A percentile compares a stretch with the other conserved stretches of the same genome.
phyloP scores from a whole-genome alignment of 257 asterid genomes.

The Hygrophila difformis region DNA sequence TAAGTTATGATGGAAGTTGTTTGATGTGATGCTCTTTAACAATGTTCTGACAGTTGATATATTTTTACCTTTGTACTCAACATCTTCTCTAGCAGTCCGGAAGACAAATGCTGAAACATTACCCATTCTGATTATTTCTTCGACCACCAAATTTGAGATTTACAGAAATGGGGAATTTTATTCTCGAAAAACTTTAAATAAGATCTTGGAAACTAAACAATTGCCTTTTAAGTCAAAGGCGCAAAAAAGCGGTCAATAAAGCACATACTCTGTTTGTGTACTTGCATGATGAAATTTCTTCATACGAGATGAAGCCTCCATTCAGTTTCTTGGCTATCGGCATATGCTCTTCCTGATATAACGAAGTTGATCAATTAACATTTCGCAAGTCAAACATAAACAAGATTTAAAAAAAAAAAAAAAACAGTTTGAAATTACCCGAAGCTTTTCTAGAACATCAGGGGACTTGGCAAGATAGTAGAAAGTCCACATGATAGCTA shows the following conservation, averaged over 20 bases:
- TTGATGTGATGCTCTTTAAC: not conserved
- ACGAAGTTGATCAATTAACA: not conserved
- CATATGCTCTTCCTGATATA: constrained; percentile 40
- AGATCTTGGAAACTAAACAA: too few relatives aligned
- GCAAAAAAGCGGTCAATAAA: not conserved
- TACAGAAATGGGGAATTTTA: too few relatives aligned
- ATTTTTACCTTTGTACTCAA: constrained; percentile 35
- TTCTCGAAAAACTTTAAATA: too few relatives aligned
- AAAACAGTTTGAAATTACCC: constrained; percentile 30
- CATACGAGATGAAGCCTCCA: constrained; percentile 39
- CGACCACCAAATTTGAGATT: constrained; percentile 39
- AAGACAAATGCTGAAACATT: constrained; percentile 29
- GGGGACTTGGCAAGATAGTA: constrained; percentile 38
- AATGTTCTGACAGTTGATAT: not conserved
- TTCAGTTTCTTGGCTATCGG: constrained; percentile 20
- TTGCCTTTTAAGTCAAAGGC: not conserved
- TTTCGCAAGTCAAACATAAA: not conserved
- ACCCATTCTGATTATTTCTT: constrained; percentile 46
- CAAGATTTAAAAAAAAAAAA: too few relatives aligned
- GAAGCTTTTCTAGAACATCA: constrained; percentile 28
- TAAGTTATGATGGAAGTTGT: not conserved
- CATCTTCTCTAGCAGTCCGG: constrained; percentile 38
- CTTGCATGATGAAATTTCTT: constrained; percentile 27
- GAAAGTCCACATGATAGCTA: constrained; percentile 37
- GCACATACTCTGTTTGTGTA: constrained; percentile 38